These are phyloP conservation scores for Sonneratia caseolaris DNA, from an alignment of 345 rosid genomes.

Conservation along the genomic window DNA sequence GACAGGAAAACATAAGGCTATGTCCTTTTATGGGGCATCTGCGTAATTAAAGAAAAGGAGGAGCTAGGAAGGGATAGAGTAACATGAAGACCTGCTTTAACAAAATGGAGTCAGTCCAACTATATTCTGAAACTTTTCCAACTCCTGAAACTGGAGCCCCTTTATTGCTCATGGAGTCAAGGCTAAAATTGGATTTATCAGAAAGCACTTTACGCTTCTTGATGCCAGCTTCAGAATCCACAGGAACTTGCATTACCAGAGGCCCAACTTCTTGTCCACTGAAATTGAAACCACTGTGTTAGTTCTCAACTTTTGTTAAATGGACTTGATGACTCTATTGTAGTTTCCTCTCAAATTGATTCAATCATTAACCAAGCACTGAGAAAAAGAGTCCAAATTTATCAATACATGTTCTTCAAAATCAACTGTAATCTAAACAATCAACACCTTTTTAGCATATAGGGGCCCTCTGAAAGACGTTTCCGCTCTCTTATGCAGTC, in stretches of 20 bases:
- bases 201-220: slow-evolving; percentile 24
- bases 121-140: slow-evolving; percentile 25
- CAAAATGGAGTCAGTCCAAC: slow-evolving; percentile 47
- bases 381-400: background rate
- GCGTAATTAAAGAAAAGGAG: background rate
- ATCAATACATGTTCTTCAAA: background rate
- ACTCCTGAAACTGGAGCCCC: slow-evolving; percentile 11
- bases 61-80: slow-evolving; percentile 3
- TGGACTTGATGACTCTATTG: background rate
- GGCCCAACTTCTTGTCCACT: slow-evolving; percentile 78
- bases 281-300: slow-evolving; percentile 6
- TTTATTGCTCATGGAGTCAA: slow-evolving; percentile 12
- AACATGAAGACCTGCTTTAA: slow-evolving; percentile 43
- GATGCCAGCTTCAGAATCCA: slow-evolving; percentile 14
- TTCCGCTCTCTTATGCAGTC: slow-evolving; percentile 57
- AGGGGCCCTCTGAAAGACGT: slow-evolving; percentile 55
- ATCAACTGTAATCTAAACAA: background rate
- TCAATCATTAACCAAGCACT: background rate
- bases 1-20: background rate
- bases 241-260: slow-evolving; percentile 36
- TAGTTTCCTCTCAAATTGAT: background rate
- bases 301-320: background rate
- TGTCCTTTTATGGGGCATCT: background rate
- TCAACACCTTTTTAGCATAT: slow-evolving; percentile 45
- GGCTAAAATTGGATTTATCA: slow-evolving; percentile 21